These are phyloP conservation scores for Cystobasidiaceae sp. DNA, from an alignment of 1,284 basidiomycete genomes.

Conservation along the genomic window DNA sequence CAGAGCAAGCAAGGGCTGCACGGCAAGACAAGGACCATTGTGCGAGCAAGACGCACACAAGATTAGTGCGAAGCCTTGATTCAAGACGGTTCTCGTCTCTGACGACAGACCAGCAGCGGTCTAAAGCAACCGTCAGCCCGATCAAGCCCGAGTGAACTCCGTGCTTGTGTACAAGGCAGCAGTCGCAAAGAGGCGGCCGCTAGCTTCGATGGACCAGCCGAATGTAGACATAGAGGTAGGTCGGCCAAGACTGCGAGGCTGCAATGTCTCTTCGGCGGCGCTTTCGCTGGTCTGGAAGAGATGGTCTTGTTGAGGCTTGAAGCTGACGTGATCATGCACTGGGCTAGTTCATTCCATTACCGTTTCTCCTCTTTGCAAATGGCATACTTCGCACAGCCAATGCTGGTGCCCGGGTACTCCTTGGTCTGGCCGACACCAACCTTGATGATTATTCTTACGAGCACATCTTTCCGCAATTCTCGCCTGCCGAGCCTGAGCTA, in stretches of 20 bases:
- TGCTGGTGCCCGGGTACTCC: slow-evolving; percentile 7
- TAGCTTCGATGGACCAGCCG: slow-evolving; percentile 2
- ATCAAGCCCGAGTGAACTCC: not conserved
- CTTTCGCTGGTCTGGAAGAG: no score
- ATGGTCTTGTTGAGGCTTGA: no score
- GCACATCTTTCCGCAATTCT: not conserved
- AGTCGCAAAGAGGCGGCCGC: not conserved
- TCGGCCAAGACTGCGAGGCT: not conserved
- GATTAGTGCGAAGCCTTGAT: no score
- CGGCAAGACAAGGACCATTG: no score
- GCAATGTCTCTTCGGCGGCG: no score
- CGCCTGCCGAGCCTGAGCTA: no score
- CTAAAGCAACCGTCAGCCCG: not conserved
- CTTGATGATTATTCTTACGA: slow-evolving; percentile 10
- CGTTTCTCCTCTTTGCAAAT: slow-evolving; percentile 7
- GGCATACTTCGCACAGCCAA: slow-evolving; percentile 10
- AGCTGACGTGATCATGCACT: not conserved
- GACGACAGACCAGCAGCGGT: no score
- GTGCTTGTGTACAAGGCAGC: no score
- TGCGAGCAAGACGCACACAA: no score
- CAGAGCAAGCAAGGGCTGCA: no score
- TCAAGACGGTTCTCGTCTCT: no score
- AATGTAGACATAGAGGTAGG: slow-evolving; percentile 10
- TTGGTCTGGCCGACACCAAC: slow-evolving; percentile 2
- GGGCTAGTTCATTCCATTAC: slow-evolving; percentile 4